Percentiles rank a stretch among this genome's conserved stretches.
phyloP scores from a whole-genome alignment of 306 rosid genomes.

The Potentilla sterilis region DNA sequence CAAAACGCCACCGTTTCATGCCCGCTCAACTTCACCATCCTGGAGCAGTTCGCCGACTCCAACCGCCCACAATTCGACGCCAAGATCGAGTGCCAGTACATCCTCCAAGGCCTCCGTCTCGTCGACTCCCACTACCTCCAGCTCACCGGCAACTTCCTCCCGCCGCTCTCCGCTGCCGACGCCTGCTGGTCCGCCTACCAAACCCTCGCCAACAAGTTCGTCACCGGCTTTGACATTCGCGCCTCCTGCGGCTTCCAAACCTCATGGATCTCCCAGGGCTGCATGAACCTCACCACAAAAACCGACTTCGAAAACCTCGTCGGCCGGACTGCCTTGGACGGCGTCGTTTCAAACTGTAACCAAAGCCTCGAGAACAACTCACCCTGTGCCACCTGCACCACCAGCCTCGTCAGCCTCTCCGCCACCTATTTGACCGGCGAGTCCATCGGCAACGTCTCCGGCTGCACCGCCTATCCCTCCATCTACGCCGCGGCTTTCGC shows the following conservation, averaged over 20 bases:
- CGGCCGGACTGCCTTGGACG: neutral
- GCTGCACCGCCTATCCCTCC: constrained; percentile 43
- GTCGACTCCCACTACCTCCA: constrained; percentile 61
- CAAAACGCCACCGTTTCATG: constrained; percentile 32
- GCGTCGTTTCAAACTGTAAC: constrained; percentile 37
- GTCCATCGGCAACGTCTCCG: constrained; percentile 51
- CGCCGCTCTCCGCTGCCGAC: constrained; percentile 41
- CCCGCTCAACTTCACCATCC: constrained; percentile 73
- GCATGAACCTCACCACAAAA: constrained; percentile 65
- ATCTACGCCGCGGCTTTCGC: constrained; percentile 72
- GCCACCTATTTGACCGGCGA: constrained; percentile 40
- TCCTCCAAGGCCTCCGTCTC: constrained; percentile 61
- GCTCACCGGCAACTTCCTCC: constrained; percentile 46
- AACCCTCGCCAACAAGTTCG: neutral
- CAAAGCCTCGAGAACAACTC: constrained; percentile 47
- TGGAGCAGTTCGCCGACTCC: constrained; percentile 28
- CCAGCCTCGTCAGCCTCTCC: constrained; percentile 31
- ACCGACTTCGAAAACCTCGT: constrained; percentile 33
- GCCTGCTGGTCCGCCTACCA: constrained; percentile 52
- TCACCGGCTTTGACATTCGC: constrained; percentile 37
- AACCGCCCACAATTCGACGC: constrained; percentile 16
- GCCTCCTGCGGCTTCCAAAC: constrained; percentile 48
- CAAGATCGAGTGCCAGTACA: constrained; percentile 43
- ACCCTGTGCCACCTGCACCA: constrained; percentile 69
- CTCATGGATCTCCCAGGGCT: constrained; percentile 60